Base-by-base conservation (phyloP, 495 filamentous ascomycete species). In the Tuber brumale region DNA sequence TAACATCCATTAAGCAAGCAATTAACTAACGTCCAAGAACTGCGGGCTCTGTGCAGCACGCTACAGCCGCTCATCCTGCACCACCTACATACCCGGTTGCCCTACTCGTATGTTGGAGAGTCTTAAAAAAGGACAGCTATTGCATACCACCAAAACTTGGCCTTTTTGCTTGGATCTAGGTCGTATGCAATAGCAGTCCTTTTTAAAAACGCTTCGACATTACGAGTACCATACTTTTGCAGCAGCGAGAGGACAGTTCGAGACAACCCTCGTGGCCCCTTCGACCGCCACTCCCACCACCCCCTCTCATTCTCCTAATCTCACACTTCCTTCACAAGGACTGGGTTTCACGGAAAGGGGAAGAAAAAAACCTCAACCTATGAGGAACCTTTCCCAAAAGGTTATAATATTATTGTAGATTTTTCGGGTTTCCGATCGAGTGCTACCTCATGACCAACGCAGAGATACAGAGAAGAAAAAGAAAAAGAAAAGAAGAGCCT, bases 1-100 rank as follows among this genome's bases (percentile, higher is more conserved):
- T 16, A 61, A 31, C n/a, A 66, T 35, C 27, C 27, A 66, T 66
- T 66, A 8, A 66, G 57, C 27, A 66, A 19, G 57, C 57, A 66
- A 4, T 66, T 7, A 66, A 18, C 57, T 27, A 66, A 7, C 57
- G 16, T 31, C 57, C 27, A 27, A 35, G 57, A 8, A 19, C 14
- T 18, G 31, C 4, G 27, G 14, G 27, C 27, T 18, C 57, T 66
- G 27, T 5, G 27, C 57, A 18, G 57, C 27, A 7, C 57, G 12
- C 57, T 66, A 35, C 27, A 66, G 57, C 57, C 57, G 57, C 57
- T 66, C 27, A 66, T 66, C 57, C 57, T 66, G 57, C 57, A 66
- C 27, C 57, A 66, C 57, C 27, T 66, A 66, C 57, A 66, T 66
- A 66, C 57, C 57, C 57, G 57, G 57, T 66, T 66, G 57, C 57